phyloP scores from a whole-genome alignment of 805 yeast genomes.

The Candida xiaguanensis region DNA sequence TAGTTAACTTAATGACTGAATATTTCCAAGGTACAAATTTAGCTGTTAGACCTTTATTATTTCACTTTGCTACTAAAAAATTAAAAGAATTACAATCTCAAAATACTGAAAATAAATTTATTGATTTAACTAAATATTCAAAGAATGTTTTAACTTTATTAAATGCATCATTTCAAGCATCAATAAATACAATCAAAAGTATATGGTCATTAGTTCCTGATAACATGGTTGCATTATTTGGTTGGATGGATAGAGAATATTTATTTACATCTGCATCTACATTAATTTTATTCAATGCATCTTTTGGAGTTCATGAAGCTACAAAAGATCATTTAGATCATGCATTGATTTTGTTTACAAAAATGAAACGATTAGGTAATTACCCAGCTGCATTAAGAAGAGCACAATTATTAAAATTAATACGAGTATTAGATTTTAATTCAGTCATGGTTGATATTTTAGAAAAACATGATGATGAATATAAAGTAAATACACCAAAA shows the following conservation, averaged over 20 bases:
- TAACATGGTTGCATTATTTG: constrained; percentile 80
- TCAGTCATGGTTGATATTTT: constrained; percentile 58
- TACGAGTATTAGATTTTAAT: constrained; percentile 64
- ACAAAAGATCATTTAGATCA: constrained; percentile 70
- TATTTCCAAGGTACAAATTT: constrained; percentile 79
- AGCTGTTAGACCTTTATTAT: constrained; percentile 72
- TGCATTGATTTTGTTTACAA: constrained; percentile 64
- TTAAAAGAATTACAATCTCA: constrained; percentile 45
- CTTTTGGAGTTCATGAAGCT: constrained; percentile 79
- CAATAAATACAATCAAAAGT: constrained; percentile 69
- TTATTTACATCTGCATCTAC: constrained; percentile 76
- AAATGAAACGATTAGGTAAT: constrained; percentile 74
- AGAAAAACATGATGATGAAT: constrained; percentile 53
- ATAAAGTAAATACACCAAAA: background rate
- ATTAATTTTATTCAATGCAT: constrained; percentile 65
- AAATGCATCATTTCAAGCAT: constrained; percentile 77
- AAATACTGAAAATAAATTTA: constrained; percentile 43
- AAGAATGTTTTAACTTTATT: constrained; percentile 62
- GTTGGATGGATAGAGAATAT: constrained; percentile 85
- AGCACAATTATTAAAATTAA: constrained; percentile 64
- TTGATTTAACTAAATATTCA: constrained; percentile 67
- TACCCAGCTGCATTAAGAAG: constrained; percentile 76
- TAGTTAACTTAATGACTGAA: constrained; percentile 76
- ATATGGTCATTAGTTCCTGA: constrained; percentile 73
- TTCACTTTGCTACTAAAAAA: constrained; percentile 71